Conservation (phyloP, 148 eudicot species). For the Rhododendron molle region DNA sequence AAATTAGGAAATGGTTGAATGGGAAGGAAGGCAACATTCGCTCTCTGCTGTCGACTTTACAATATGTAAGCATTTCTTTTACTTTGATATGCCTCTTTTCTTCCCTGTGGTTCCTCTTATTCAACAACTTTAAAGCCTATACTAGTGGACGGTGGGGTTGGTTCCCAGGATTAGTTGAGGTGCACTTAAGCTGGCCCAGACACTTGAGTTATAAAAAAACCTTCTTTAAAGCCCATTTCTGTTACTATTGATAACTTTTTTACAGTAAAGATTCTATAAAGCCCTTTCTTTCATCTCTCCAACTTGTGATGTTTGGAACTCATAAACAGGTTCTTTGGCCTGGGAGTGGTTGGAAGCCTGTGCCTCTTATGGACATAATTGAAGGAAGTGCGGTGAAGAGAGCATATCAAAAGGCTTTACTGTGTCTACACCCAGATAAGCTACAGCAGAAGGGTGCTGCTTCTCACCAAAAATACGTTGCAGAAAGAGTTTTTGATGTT, state of each 20-base stretch:
- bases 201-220: neutral
- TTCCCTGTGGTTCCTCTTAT: neutral
- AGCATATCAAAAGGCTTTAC: slow-evolving; percentile 79
- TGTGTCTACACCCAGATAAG: slow-evolving; percentile 90
- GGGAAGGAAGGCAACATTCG: slow-evolving; percentile 95
- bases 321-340: slow-evolving; percentile 72
- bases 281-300: slow-evolving; percentile 2
- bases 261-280: neutral
- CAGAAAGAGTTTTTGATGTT: slow-evolving; percentile 75
- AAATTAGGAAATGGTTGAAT: slow-evolving; percentile 64
- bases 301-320: neutral
- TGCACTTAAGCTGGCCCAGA: neutral
- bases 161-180: neutral
- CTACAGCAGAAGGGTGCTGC: slow-evolving; percentile 89
- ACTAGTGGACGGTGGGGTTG: neutral
- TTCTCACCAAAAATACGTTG: slow-evolving; percentile 64
- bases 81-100: neutral
- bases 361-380: slow-evolving; percentile 78
- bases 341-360: slow-evolving; percentile 95
- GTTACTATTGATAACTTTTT: neutral
- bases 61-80: slow-evolving; percentile 51
- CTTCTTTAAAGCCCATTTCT: neutral
- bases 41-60: slow-evolving; percentile 81
- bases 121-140: neutral
- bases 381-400: slow-evolving; percentile 80